Evolutionary conservation across 163 green algal species (phyloP).

Genomic region (Picocystis sp.): DNA sequence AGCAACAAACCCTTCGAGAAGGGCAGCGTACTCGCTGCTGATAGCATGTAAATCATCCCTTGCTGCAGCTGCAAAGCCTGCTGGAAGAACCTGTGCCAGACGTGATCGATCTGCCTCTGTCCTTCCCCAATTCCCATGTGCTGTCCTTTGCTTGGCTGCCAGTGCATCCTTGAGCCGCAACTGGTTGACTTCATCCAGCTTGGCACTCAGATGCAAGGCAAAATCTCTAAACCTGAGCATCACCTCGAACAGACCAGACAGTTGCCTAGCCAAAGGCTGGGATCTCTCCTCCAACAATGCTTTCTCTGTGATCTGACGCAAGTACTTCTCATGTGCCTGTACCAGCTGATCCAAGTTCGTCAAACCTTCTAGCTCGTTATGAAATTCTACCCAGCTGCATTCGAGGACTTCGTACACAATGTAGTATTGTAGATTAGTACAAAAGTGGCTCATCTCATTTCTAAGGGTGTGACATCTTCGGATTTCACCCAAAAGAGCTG

Average conservation of each 20-base stretch:
- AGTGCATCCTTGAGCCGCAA: constrained; percentile 3
- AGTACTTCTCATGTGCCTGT: constrained; percentile 43
- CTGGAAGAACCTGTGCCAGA: constrained; percentile 3
- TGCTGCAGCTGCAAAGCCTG: constrained; percentile 12
- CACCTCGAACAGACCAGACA: constrained; percentile 30
- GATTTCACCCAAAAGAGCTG: constrained; percentile 8
- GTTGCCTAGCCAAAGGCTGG: constrained; percentile 19
- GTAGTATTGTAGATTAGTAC: constrained; percentile 74
- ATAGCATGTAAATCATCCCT: constrained; percentile 1
- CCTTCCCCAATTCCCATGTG: constrained; percentile 27
- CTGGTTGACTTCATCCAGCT: constrained; percentile 15
- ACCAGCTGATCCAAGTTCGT: constrained; percentile 55
- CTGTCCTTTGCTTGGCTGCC: constrained; percentile 12
- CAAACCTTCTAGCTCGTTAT: constrained; percentile 13
- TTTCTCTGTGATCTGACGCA: constrained; percentile 39
- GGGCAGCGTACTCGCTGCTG: not conserved
- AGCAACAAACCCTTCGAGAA: constrained; percentile 25
- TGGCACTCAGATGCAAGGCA: constrained; percentile 28
- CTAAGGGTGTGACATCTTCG: constrained; percentile 32
- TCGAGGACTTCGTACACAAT: constrained; percentile 75
- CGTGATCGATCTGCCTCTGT: constrained; percentile 5
- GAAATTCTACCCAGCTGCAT: constrained; percentile 31
- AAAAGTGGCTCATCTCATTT: constrained; percentile 64
- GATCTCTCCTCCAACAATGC: constrained; percentile 21
- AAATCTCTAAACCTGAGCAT: constrained; percentile 34